A percentile compares a stretch with the other conserved stretches of the same genome.
Evolutionary conservation across 257 asterid species (phyloP).

Genomic region (Solanum neorickii): DNA sequence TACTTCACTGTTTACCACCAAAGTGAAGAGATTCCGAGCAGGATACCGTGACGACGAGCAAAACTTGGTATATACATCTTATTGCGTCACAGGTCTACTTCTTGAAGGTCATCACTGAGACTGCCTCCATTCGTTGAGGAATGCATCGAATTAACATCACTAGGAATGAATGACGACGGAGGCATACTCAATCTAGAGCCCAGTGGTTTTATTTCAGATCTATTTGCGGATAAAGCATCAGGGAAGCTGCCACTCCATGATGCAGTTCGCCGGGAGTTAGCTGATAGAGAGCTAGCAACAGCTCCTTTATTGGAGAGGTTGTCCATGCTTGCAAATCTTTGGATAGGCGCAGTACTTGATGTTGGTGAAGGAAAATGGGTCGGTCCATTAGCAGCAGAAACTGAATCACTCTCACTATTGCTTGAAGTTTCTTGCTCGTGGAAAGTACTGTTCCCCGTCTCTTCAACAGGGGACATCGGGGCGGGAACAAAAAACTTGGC

Average conservation of each 20-base stretch:
- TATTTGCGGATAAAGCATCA: constrained; percentile 19
- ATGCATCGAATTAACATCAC: constrained; percentile 15
- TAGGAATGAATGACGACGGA: constrained; percentile 17
- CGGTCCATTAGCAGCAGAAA: constrained; percentile 22
- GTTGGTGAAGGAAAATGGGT: constrained; percentile 18
- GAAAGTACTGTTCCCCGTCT: constrained; percentile 17
- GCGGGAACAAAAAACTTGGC: constrained; percentile 74
- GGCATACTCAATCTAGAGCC: constrained; percentile 51
- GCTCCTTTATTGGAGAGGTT: constrained; percentile 31
- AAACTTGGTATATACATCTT: constrained; percentile 46
- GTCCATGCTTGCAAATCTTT: constrained; percentile 68
- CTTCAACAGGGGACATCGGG: constrained; percentile 34
- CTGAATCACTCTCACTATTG: constrained; percentile 21
- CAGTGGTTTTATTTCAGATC: constrained; percentile 25
- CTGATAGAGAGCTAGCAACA: constrained; percentile 21
- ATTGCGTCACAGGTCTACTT: constrained; percentile 65
- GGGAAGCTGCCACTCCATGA: constrained; percentile 87
- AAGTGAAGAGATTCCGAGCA: neutral
- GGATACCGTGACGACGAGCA: neutral
- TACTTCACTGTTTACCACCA: neutral
- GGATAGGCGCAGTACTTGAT: constrained; percentile 19
- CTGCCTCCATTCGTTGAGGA: constrained; percentile 21
- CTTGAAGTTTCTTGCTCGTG: constrained; percentile 20
- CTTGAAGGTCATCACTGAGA: constrained; percentile 78
- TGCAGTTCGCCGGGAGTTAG: constrained; percentile 57